A percentile compares a stretch with the other conserved stretches of the same genome.
These are phyloP conservation scores for Neoscytalidium dimidiatum DNA, from an alignment of 2,329 filamentous ascomycete genomes.

Conservation along the genomic window DNA sequence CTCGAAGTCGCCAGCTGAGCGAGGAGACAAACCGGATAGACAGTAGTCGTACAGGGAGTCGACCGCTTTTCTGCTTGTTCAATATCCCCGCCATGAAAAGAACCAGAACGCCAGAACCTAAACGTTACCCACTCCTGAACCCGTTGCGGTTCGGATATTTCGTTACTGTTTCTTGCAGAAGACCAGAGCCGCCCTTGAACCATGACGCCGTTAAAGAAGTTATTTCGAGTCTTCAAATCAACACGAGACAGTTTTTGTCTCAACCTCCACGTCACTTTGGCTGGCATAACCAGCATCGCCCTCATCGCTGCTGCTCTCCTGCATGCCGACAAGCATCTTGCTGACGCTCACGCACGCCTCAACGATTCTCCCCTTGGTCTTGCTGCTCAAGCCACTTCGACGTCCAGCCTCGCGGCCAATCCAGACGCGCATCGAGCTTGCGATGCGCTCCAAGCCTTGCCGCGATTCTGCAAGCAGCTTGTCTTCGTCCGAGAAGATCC, in stretches of 20 bases:
- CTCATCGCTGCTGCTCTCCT: slow-evolving; percentile 25
- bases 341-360: slow-evolving; percentile 44
- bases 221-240: slow-evolving; percentile 4
- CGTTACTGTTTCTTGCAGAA: slow-evolving; percentile 6
- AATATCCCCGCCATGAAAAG: not conserved
- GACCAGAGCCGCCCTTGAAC: not conserved
- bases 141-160: not conserved
- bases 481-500: slow-evolving; percentile 36
- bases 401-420: slow-evolving; percentile 46
- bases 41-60: slow-evolving; percentile 3
- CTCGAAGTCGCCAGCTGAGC: slow-evolving; percentile 7
- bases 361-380: slow-evolving; percentile 41
- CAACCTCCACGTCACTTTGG: slow-evolving; percentile 19
- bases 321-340: slow-evolving; percentile 45
- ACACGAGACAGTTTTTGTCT: not conserved
- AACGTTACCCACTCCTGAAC: not conserved
- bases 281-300: slow-evolving; percentile 35
- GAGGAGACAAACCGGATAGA: not conserved
- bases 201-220: slow-evolving; percentile 2
- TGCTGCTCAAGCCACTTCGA: slow-evolving; percentile 41
- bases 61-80: slow-evolving; percentile 11
- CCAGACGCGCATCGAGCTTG: slow-evolving; percentile 48
- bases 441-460: slow-evolving; percentile 46
- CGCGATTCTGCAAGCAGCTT: slow-evolving; percentile 35
- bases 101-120: slow-evolving; percentile 1